A percentile compares a stretch with the other conserved stretches of the same genome.
Conservation (phyloP, 306 rosid genomes). For the Quercus rubra region DNA sequence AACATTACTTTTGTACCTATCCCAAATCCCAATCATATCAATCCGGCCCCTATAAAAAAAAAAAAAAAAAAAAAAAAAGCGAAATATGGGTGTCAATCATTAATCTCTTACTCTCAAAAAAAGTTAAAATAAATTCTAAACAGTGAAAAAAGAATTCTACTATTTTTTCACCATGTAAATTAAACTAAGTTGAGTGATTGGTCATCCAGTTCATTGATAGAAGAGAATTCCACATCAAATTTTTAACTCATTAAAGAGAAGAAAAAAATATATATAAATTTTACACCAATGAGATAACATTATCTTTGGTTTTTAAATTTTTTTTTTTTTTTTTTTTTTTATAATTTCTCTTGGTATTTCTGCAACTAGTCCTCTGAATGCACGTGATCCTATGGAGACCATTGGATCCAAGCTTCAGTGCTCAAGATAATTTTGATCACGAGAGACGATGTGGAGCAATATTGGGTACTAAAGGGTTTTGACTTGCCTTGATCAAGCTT, state of each 20-base stretch:
- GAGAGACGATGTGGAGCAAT: slow-evolving; percentile 33
- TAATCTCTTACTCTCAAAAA: slow-evolving; percentile 20
- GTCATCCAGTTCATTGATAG: background rate
- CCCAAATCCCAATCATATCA: slow-evolving; percentile 58
- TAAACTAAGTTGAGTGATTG: too few relatives aligned
- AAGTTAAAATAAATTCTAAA: slow-evolving; percentile 17
- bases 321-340: too few relatives aligned
- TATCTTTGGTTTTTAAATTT: too few relatives aligned
- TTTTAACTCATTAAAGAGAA: too few relatives aligned
- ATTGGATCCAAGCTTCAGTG: slow-evolving; percentile 21
- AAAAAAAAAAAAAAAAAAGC: slow-evolving; percentile 28
- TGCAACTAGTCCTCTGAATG: background rate
- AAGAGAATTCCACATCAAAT: background rate
- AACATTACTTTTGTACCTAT: slow-evolving; percentile 50
- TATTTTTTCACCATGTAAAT: too few relatives aligned
- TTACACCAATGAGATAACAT: too few relatives aligned
- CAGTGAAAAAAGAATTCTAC: too few relatives aligned
- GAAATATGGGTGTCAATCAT: slow-evolving; percentile 49
- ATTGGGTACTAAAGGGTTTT: slow-evolving; percentile 21
- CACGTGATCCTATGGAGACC: slow-evolving; percentile 28
- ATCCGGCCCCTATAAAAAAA: slow-evolving; percentile 22
- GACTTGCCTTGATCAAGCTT: slow-evolving; percentile 32
- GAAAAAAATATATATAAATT: too few relatives aligned
- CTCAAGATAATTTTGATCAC: slow-evolving; percentile 33
- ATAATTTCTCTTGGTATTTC: background rate